These are phyloP conservation scores for Stagonosporopsis rhizophila DNA, from an alignment of 2,329 filamentous ascomycete species.

Conservation along the genomic window DNA sequence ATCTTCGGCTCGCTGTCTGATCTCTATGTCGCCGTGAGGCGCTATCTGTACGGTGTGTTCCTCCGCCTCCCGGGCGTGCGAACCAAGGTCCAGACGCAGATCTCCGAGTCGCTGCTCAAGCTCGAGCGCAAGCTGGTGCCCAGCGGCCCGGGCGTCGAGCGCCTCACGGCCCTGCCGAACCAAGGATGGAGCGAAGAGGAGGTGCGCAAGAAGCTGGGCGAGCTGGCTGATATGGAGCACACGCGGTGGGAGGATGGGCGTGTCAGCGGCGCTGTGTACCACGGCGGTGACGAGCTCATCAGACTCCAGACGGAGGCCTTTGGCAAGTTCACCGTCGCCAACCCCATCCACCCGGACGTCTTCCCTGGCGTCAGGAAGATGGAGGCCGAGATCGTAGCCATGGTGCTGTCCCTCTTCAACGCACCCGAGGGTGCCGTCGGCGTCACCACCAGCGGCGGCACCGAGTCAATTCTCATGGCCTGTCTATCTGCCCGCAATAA, in stretches of 20 bases:
- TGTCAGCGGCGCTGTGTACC: conserved; percentile 95
- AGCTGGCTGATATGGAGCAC: conserved; percentile 85
- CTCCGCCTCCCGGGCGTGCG: conserved; percentile 86
- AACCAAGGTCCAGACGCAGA: conserved; percentile 82
- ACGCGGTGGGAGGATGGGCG: conserved; percentile 96
- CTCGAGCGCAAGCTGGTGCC: conserved; percentile 85
- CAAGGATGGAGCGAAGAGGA: conserved; percentile 83
- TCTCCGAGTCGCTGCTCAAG: conserved; percentile 79
- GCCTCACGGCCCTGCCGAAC: conserved; percentile 79
- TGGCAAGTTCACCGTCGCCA: conserved; percentile 91
- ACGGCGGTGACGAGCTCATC: conserved; percentile 83
- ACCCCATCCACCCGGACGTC: conserved; percentile 97
- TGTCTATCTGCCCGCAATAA: conserved; percentile 90
- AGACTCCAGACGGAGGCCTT: conserved; percentile 91
- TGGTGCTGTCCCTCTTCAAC: conserved; percentile 89
- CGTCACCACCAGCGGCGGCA: conserved; percentile 89
- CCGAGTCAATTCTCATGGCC: conserved; percentile 96
- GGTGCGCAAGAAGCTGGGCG: conserved; percentile 79
- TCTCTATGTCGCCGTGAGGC: conserved; percentile 73
- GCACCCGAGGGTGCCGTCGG: conserved; percentile 85
- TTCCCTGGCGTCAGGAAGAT: conserved; percentile 98
- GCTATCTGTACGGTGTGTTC: conserved; percentile 83
- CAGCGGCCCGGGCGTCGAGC: conserved; percentile 71
- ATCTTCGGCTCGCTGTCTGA: conserved; percentile 79
- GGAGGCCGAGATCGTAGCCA: conserved; percentile 97